Percentiles rank a stretch among this genome's conserved stretches.
Conservation (phyloP, 2,329 filamentous ascomycete genomes). For the Gyromitra esculenta region DNA sequence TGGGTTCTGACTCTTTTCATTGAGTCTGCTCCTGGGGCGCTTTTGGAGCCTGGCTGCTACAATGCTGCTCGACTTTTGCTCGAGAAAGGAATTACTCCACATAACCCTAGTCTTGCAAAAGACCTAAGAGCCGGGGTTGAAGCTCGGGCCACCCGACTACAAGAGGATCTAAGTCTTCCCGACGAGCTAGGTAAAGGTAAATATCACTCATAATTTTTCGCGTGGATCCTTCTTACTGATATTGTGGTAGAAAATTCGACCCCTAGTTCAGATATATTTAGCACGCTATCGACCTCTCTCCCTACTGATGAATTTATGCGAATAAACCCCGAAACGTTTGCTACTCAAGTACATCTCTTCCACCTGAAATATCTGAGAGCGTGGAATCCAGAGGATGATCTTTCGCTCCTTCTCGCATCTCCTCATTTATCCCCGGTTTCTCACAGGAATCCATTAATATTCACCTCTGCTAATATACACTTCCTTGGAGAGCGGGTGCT, state of each 20-base stretch:
- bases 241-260: constrained; percentile 38
- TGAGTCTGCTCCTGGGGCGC: constrained; percentile 55
- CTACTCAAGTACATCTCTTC: constrained; percentile 58
- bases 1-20: constrained; percentile 56
- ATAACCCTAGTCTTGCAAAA: constrained; percentile 57
- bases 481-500: constrained; percentile 58
- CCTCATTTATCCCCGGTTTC: constrained; percentile 56
- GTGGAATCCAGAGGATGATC: constrained; percentile 58
- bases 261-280: constrained; percentile 44
- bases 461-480: constrained; percentile 57
- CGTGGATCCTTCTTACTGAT: constrained; percentile 25
- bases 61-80: constrained; percentile 56
- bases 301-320: constrained; percentile 56
- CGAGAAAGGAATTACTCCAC: constrained; percentile 57
- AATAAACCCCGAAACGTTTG: constrained; percentile 55
- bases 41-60: constrained; percentile 57
- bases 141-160: constrained; percentile 44
- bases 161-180: constrained; percentile 37
- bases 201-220: neutral
- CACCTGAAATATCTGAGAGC: constrained; percentile 57
- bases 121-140: constrained; percentile 54
- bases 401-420: constrained; percentile 57
- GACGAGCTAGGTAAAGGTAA: constrained; percentile 38
- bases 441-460: constrained; percentile 58
- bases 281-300: constrained; percentile 51